phyloP scores from a whole-genome alignment of 352 stramenopile genomes.

The Phytophthora chlamydospora region DNA sequence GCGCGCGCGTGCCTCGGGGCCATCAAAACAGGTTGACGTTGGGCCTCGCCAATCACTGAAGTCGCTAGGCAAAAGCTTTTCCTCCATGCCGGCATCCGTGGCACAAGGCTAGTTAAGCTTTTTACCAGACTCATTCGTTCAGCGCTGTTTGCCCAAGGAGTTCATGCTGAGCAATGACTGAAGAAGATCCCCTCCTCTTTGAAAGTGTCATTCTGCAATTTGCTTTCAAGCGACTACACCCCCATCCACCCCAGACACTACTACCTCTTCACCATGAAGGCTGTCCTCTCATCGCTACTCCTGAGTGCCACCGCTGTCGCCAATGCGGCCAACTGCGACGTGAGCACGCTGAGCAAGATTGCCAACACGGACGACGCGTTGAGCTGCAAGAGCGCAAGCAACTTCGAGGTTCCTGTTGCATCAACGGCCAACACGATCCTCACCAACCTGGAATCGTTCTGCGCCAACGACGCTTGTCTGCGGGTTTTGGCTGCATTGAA shows the following conservation, averaged over 20 bases:
- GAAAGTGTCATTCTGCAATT: slow-evolving; percentile 21
- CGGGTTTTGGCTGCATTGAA: slow-evolving; percentile 8
- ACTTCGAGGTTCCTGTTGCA: slow-evolving; percentile 16
- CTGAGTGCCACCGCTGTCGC: slow-evolving; percentile 12
- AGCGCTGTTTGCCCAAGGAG: too few relatives aligned
- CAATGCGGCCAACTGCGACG: slow-evolving; percentile 15
- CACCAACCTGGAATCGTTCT: slow-evolving; percentile 16
- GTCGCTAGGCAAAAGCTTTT: too few relatives aligned
- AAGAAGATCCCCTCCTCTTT: not conserved
- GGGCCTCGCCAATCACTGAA: too few relatives aligned
- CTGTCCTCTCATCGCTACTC: slow-evolving; percentile 6
- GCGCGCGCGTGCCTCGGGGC: slow-evolving; percentile 6
- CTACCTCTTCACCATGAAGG: slow-evolving; percentile 22
- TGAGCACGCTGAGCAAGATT: not conserved
- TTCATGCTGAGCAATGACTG: too few relatives aligned
- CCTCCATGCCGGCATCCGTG: too few relatives aligned
- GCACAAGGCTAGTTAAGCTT: too few relatives aligned
- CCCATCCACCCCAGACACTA: not conserved
- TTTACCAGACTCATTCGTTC: too few relatives aligned
- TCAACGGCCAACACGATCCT: slow-evolving; percentile 7
- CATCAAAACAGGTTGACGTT: not conserved
- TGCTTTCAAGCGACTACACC: not conserved
- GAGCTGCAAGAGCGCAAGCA: slow-evolving; percentile 7
- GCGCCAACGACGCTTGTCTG: slow-evolving; percentile 14
- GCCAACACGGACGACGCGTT: slow-evolving; percentile 2